Evolutionary conservation across 2,329 filamentous ascomycete species (phyloP), one percentile per base, ranked within the genome.

Genomic region (Fusarium austroafricanum): DNA sequence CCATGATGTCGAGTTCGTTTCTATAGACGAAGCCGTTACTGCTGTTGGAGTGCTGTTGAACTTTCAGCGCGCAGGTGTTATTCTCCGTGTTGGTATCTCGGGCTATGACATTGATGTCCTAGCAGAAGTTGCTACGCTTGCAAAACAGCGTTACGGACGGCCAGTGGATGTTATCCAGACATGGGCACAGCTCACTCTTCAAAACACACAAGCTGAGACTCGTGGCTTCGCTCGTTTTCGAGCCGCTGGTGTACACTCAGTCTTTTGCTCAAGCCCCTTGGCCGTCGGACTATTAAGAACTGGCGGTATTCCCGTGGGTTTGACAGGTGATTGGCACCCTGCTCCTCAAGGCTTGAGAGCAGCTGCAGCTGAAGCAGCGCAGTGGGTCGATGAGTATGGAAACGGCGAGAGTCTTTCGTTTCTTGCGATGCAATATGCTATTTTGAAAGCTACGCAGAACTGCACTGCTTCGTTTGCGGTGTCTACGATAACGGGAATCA

Each of bases 171-270:
- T 59, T 17, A n/a, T 59, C 0, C 56, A 59, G 7, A 59, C 56
- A 1, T 59, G 56, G 56, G 56, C 56, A 1, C 56, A 59, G 23
- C 56, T 59, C 5, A 59, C 56, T 29, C 56, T 59, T 1, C 53
- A 59, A 5, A 59, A 59, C 3, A 59, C 53, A 1, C 52, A 58
- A 29, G 42, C 56, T 0, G 56, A 59, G 4, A 15, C 53, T 0
- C 42, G 12, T 20, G 56, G 56, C 2, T 59, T 59, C 7, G 21
- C 21, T 7, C 28, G 14, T 0, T 59, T 59, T 6, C 52, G 53
- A 0, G 14, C 31, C 1, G 42, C 21, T 4, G 56, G 42, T 15
- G 53, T 59, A 0, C 37, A 42, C 2, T 58, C 53, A 0, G 56
- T 58, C 3, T 59, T 59, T 9, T 59, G 53, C 35, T 59, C 56